These are phyloP conservation scores for Cantharellus anzutake DNA, from an alignment of 768 basidiomycete species.

Conservation along the genomic window DNA sequence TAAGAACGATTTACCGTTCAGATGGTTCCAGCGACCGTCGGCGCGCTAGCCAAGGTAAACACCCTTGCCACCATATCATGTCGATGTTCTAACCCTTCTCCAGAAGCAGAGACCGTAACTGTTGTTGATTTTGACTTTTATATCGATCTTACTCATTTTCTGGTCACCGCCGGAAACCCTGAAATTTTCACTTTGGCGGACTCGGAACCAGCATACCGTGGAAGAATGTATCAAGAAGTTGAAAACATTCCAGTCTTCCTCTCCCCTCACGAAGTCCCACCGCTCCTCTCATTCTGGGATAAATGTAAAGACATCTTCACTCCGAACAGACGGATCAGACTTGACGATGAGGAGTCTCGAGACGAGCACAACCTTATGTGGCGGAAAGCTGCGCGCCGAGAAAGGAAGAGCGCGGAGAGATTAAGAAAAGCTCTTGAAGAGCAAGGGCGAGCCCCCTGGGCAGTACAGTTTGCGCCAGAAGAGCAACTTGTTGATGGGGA, in stretches of 20 bases:
- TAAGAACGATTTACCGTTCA: background rate
- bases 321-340: background rate
- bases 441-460: no score
- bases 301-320: background rate
- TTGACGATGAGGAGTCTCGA: background rate
- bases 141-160: constrained; percentile 31
- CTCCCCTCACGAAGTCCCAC: no score
- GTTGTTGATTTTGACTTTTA: constrained; percentile 53
- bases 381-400: background rate
- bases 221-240: constrained; percentile 39
- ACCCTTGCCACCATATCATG: no score
- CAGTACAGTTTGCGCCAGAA: no score
- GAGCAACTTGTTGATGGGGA: no score
- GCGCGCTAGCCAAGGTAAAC: no score
- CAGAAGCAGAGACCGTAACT: constrained; percentile 37
- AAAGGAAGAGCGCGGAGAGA: background rate
- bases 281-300: no score
- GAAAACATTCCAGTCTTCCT: constrained; percentile 17
- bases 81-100: constrained; percentile 9
- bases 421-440: background rate
- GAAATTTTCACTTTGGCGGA: constrained; percentile 46
- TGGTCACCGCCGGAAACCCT: constrained; percentile 13
- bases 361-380: background rate
- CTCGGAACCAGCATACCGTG: constrained; percentile 42
- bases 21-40: no score